Evolutionary conservation across 345 rosid genomes (phyloP), one percentile per base, ranked within the genome.

Genomic region (Salix viminalis): DNA sequence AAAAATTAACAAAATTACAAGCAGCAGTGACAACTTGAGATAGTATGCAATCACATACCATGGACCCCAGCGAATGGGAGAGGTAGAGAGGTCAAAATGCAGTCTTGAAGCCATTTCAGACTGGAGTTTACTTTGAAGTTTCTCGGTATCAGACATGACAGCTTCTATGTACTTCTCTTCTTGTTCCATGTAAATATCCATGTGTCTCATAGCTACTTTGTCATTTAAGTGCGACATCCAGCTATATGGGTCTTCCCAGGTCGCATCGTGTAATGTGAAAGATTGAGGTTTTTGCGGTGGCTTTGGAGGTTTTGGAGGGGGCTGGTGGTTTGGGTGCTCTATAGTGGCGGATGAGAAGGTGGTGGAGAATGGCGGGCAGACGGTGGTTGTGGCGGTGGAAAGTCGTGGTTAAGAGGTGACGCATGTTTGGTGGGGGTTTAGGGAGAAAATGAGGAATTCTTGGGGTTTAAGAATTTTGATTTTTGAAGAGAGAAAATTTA

Each of bases 141-240:
- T 87, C 79, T 87, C 94, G 41, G 96, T 91, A 72, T 85, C 96
- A 24, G 89, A 87, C 87, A 96, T 82, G 8, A 92, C 87, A 14
- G 99, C 98, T 76, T 96, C 97, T 1, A 88, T 75, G 74, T 93
- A 96, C 89, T 96, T 96, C 84, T 93, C 98, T 76, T 96, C 99
- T 79, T 90, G 94, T 84, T 96, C 98, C 98, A 93, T 90, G 83
- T 83, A 86, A 68, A 92, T 85, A 83, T 92, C 98, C 99, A 96
- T 93, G 81, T 96, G 98, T 30, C 97, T 87, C 98, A 93, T 93
- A 52, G 98, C 97, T 61, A 96, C 99, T 81, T 90, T 90, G 84
- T 96, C 98, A 39, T 82, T 87, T 34, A 96, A 88, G 78, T 79
- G 86, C 68, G 97, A 89, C 98, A 96, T 96, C 99, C 99, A 96